phyloP scores from a whole-genome alignment of 495 filamentous ascomycete species.

The Thozetella sp. region DNA sequence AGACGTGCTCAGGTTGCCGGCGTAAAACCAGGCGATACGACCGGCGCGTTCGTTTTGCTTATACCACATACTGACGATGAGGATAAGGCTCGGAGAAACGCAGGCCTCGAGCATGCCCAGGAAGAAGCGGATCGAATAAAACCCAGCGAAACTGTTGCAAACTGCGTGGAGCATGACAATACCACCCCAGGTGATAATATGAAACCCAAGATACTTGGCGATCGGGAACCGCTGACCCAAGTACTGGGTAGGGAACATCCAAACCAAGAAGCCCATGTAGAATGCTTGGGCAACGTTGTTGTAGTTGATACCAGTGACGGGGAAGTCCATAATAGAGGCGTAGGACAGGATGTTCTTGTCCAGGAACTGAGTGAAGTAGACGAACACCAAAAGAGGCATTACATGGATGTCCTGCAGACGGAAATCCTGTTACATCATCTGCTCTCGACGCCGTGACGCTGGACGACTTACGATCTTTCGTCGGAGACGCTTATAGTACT shows the following conservation, averaged over 20 bases:
- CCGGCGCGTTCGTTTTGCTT: slow-evolving; percentile 5
- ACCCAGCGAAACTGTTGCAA: slow-evolving; percentile 17
- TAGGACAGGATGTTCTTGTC: slow-evolving; percentile 28
- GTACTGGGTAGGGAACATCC: slow-evolving; percentile 10
- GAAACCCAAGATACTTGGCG: slow-evolving; percentile 11
- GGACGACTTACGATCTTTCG: slow-evolving; percentile 7
- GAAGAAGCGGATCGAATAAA: slow-evolving; percentile 34
- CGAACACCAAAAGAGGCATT: slow-evolving; percentile 14
- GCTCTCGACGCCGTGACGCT: background rate
- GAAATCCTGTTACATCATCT: background rate
- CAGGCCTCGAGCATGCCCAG: slow-evolving; percentile 33
- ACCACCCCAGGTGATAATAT: slow-evolving; percentile 26
- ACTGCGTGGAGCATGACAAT: slow-evolving; percentile 25
- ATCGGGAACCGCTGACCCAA: slow-evolving; percentile 16
- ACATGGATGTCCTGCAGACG: slow-evolving; percentile 2
- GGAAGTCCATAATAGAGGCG: slow-evolving; percentile 19
- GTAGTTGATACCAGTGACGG: slow-evolving; percentile 6
- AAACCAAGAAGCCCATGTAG: slow-evolving; percentile 11
- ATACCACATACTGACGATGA: slow-evolving; percentile 16
- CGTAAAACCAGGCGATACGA: slow-evolving; percentile 7
- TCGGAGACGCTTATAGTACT: slow-evolving; percentile 4
- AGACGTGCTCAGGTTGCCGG: slow-evolving; percentile 7
- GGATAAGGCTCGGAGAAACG: slow-evolving; percentile 27
- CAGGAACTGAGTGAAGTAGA: slow-evolving; percentile 25
- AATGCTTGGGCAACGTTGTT: slow-evolving; percentile 5